phyloP scores from a whole-genome alignment of 805 yeast species.

The Debaryomyces maramus region DNA sequence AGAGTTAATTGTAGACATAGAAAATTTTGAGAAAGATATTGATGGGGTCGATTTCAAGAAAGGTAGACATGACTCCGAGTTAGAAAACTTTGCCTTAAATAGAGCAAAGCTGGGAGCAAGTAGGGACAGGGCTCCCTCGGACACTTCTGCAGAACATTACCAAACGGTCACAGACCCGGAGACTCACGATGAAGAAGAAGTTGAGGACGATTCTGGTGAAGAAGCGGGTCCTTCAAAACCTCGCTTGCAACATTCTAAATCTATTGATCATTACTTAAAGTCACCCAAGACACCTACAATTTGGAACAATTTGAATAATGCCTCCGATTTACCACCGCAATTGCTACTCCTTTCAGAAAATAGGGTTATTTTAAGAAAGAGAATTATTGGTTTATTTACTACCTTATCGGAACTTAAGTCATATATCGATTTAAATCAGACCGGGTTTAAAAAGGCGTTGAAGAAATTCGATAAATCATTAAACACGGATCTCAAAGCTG shows the following conservation, averaged over 20 bases:
- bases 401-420: slow-evolving; percentile 51
- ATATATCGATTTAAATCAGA: slow-evolving; percentile 50
- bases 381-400: slow-evolving; percentile 45
- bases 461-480: slow-evolving; percentile 55
- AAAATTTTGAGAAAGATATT: slow-evolving; percentile 52
- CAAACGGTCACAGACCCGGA: slow-evolving; percentile 31
- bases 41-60: slow-evolving; percentile 9
- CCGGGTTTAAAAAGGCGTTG: slow-evolving; percentile 53
- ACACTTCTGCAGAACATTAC: slow-evolving; percentile 18
- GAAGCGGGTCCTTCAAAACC: slow-evolving; percentile 6
- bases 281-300: slow-evolving; percentile 35
- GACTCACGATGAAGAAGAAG: slow-evolving; percentile 35
- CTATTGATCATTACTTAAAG: slow-evolving; percentile 38
- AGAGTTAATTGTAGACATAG: slow-evolving; percentile 59
- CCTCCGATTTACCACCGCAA: slow-evolving; percentile 31
- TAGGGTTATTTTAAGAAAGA: slow-evolving; percentile 47
- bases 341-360: slow-evolving; percentile 46
- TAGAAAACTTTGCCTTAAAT: background rate
- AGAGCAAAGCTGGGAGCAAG: slow-evolving; percentile 4
- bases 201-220: slow-evolving; percentile 28
- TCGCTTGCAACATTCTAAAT: slow-evolving; percentile 14
- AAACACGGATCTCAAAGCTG: slow-evolving; percentile 43
- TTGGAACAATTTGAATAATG: slow-evolving; percentile 28
- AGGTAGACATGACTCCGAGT: slow-evolving; percentile 3
- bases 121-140: slow-evolving; percentile 15